phyloP scores from a whole-genome alignment of 225 moss, liverwort and hornwort genomes.

The Ulota crispa region DNA sequence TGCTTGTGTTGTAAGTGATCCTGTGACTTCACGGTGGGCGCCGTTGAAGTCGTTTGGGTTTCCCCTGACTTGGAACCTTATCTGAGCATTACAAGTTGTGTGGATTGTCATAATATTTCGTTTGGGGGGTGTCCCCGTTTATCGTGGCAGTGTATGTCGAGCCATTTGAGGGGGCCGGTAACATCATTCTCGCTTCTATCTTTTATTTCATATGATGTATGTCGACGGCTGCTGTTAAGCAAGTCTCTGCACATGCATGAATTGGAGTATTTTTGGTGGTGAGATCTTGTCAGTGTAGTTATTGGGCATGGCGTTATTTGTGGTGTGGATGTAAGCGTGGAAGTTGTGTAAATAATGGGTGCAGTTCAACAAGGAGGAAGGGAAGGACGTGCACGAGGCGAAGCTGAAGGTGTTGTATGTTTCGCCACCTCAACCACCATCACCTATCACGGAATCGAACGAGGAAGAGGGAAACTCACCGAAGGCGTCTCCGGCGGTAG shows the following conservation, averaged over 20 bases:
- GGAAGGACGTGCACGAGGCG: conserved; percentile 26
- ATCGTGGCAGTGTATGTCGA: neutral
- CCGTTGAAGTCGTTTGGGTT: neutral
- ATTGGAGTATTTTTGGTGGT: neutral
- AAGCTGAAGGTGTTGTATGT: conserved; percentile 66
- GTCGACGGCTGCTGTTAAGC: neutral
- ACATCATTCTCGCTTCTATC: neutral
- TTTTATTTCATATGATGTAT: neutral
- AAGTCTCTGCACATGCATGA: no score
- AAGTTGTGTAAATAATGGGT: neutral
- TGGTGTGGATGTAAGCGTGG: neutral
- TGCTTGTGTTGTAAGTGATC: neutral
- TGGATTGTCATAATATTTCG: neutral
- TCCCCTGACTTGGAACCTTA: neutral
- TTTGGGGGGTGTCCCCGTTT: neutral
- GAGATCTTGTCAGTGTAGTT: neutral
- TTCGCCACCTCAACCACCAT: conserved; percentile 71
- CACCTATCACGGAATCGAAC: conserved; percentile 89
- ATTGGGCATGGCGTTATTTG: neutral
- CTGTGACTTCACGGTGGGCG: neutral
- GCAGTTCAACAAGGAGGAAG: conserved; percentile 78
- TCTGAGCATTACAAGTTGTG: neutral
- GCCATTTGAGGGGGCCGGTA: neutral
- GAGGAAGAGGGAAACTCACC: conserved; percentile 91
- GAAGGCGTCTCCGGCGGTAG: conserved; percentile 47